Evolutionary conservation across 2,329 filamentous ascomycete genomes (phyloP).

Genomic region (Coleophoma crateriformis): DNA sequence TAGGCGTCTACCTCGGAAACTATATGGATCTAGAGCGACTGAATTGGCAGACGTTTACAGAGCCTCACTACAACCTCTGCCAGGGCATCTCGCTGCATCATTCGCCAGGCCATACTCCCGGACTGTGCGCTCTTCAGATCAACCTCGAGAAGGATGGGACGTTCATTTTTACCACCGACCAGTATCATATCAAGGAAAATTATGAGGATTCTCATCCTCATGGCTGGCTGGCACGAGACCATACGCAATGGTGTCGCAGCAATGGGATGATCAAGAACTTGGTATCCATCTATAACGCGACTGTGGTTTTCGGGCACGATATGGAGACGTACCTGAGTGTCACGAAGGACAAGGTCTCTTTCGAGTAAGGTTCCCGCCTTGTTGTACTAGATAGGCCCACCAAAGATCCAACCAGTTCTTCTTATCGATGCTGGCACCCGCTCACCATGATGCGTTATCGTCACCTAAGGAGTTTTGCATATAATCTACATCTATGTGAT

Average conservation of each 20-base stretch:
- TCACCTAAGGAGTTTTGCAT: no score
- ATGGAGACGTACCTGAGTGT: not conserved
- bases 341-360: not conserved
- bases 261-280: slow-evolving; percentile 22
- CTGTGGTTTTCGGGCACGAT: not conserved
- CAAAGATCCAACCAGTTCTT: no score
- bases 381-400: no score
- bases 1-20: slow-evolving; percentile 27
- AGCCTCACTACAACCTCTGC: slow-evolving; percentile 26
- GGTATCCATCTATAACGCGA: not conserved
- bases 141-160: not conserved
- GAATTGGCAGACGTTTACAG: slow-evolving; percentile 33
- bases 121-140: not conserved
- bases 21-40: slow-evolving; percentile 28
- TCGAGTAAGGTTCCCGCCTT: not conserved
- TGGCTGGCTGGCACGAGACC: slow-evolving; percentile 29
- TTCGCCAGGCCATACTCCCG: not conserved
- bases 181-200: not conserved
- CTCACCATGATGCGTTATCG: no score
- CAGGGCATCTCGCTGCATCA: slow-evolving; percentile 21
- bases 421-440: no score
- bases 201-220: slow-evolving; percentile 21
- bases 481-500: no score
- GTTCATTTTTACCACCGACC: not conserved
- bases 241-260: slow-evolving; percentile 29